Base-by-base conservation (phyloP, 352 stramenopile species). In the Globisporangium recalcitrans region DNA sequence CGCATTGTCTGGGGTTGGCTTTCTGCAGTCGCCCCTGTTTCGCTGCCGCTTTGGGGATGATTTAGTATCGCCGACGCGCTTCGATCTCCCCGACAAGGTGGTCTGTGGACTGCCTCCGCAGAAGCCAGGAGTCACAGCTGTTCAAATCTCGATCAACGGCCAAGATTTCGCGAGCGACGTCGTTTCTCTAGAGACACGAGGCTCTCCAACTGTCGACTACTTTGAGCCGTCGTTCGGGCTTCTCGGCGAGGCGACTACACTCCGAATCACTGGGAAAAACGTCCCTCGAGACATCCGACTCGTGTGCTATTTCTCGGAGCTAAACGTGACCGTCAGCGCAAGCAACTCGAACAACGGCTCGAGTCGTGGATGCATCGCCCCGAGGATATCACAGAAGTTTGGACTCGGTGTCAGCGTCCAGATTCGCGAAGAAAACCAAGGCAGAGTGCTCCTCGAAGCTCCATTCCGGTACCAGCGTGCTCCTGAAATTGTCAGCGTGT, bases 131-230 rank as follows among this genome's bases (percentile, higher is more conserved):
- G 2, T 16, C 14, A 22, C 40, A 1, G 21, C 6, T 47, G 60
- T 65, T 11, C 60, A 56, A 27, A 63, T 83, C 14, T 68, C 73
- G 2, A 75, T 70, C 21, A 80, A 81, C 58, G 70, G 72, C 27
- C 73, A 78, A 64, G 75, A 83, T 36, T 79, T 76, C 36, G 68
- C 59, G 7, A 36, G 52, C 6, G 66, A 72, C n/a, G 27, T 5
- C 4, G 9, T 58, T 1, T 13, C 3, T 38, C 73, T 19, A n/a
- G 48, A 8, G 16, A 19, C 78, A 72, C 27, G 8, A 21, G 0
- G 22, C 71, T 5, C 62, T 61, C 24, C 53, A 54, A 44, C 58
- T 61, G 0, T 83, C 13, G 61, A 74, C 4, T 77, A 63, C 32
- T 36, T 52, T 31, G 58, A 55, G 8, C 68, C 72, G 11, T 57